These are phyloP conservation scores for Bretschneidera sinensis DNA, from an alignment of 345 rosid genomes.

Conservation along the genomic window DNA sequence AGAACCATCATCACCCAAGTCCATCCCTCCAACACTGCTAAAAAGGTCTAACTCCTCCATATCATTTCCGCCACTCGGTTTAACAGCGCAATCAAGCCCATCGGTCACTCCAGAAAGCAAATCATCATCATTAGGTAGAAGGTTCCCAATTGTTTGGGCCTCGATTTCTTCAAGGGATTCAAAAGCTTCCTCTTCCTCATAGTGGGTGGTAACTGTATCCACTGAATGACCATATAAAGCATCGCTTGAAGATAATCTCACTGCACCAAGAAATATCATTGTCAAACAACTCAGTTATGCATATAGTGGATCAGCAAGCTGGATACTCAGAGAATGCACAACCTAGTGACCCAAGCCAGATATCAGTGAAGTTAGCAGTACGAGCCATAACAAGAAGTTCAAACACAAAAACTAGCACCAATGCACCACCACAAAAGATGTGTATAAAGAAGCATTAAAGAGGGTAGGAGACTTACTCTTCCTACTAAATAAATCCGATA, in stretches of 20 bases:
- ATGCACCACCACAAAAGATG: neutral
- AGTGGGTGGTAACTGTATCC: slow-evolving; percentile 31
- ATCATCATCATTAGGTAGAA: slow-evolving; percentile 66
- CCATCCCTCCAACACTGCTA: slow-evolving; percentile 68
- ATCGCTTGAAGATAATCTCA: slow-evolving; percentile 35
- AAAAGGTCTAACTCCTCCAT: slow-evolving; percentile 63
- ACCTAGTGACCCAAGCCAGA: slow-evolving; percentile 5
- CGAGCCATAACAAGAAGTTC: neutral
- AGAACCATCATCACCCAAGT: slow-evolving; percentile 44
- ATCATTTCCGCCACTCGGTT: slow-evolving; percentile 34
- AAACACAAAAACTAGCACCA: neutral
- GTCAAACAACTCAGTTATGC: slow-evolving; percentile 8
- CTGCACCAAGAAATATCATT: slow-evolving; percentile 34
- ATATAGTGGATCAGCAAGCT: slow-evolving; percentile 5
- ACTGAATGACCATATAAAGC: slow-evolving; percentile 36
- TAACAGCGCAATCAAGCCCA: slow-evolving; percentile 25
- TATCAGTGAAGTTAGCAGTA: neutral
- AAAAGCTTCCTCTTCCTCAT: slow-evolving; percentile 43
- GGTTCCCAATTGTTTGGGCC: slow-evolving; percentile 64
- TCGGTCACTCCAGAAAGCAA: slow-evolving; percentile 54
- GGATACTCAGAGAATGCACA: neutral
- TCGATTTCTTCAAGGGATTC: slow-evolving; percentile 59
- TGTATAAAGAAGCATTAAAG: neutral
- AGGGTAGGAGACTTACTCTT: slow-evolving; percentile 34
- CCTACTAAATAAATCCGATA: slow-evolving; percentile 48